A percentile compares a stretch with the other conserved stretches of the same genome.
Conservation (phyloP, 2,329 filamentous ascomycete species). For the Cytospora paraplurivora region DNA sequence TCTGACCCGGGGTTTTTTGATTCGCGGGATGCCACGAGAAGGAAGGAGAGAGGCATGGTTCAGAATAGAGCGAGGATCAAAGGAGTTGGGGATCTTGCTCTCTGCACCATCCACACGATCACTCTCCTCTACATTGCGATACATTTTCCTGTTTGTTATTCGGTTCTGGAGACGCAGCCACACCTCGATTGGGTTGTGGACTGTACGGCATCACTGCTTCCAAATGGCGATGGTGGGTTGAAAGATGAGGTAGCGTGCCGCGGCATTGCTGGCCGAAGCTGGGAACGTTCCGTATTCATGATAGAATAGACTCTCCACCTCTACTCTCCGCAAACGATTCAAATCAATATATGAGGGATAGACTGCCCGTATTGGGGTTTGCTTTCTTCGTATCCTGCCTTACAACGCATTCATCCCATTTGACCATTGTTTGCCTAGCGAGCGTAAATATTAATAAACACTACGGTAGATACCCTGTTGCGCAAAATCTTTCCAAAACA, state of each 20-base stretch:
- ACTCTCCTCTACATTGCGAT: conserved; percentile 8
- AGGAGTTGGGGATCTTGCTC: conserved; percentile 1
- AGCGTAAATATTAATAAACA: neutral
- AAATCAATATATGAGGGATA: neutral
- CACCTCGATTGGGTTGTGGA: conserved; percentile 7
- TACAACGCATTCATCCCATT: neutral
- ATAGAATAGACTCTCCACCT: conserved; percentile 29
- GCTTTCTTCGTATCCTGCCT: too few relatives aligned
- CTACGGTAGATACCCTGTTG: too few relatives aligned
- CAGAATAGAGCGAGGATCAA: neutral
- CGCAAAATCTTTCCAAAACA: too few relatives aligned
- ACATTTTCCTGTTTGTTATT: conserved; percentile 10
- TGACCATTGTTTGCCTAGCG: neutral
- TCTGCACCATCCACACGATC: conserved; percentile 10
- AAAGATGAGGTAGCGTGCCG: conserved; percentile 19
- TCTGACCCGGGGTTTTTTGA: conserved; percentile 1
- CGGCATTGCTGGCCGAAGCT: conserved; percentile 21
- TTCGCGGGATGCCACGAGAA: neutral
- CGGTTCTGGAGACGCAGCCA: neutral
- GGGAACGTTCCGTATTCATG: conserved; percentile 27
- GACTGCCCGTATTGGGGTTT: neutral
- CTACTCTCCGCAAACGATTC: conserved; percentile 20
- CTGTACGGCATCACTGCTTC: conserved; percentile 5
- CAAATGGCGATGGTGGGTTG: conserved; percentile 24
- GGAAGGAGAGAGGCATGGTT: conserved; percentile 6